Evolutionary conservation across 495 filamentous ascomycete genomes (phyloP), one percentile per base, ranked within the genome.

Genomic region (Aspergillus taichungensis): DNA sequence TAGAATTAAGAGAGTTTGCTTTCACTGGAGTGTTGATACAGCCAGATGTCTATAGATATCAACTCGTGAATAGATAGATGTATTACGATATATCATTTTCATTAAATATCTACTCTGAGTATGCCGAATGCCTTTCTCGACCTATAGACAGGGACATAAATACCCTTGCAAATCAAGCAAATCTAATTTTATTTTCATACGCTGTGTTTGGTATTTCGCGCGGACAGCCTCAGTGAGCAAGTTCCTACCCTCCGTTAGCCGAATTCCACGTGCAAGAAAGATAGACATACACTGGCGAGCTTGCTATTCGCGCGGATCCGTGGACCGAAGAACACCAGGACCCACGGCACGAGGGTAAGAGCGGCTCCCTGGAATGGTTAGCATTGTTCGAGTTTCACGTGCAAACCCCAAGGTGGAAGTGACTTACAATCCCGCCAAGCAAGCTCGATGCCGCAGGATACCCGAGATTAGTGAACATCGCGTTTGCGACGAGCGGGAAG

Each of bases 261-360:
- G n/a, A 41, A 38, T 29, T 8, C 5, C 6, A 37, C 7, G 1
- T 39, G 9, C 13, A 13, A 7, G 13, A 31, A 29, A 18, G 10
- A 6, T 1, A 24, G 46, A 67, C 67, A 40, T 54, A 70, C 66
- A 54, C 67, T 76, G 2, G 88, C 88, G 70, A 95, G 82, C 50
- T 82, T 82, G 54, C 85, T 89, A 57, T 82, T 78, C 9, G 78
- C 82, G 42, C 91, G 71, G 47, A 97, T 94, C 63, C 56, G 76
- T 13, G 82, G 79, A 3, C 91, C 91, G 55, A 77, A 94, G 29
- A 90, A 78, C 3, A 88, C 79, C 53, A 97, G 62, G 6, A 88
- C 78, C 87, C 88, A 95, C 0, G 90, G 91, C 29, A 95, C 88
- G 10, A 84, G 56, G 6, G 84, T 88, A 42, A 97, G 59, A 6